Conservation (phyloP, 768 basidiomycete species). For the Glaciozyma antarctica region DNA sequence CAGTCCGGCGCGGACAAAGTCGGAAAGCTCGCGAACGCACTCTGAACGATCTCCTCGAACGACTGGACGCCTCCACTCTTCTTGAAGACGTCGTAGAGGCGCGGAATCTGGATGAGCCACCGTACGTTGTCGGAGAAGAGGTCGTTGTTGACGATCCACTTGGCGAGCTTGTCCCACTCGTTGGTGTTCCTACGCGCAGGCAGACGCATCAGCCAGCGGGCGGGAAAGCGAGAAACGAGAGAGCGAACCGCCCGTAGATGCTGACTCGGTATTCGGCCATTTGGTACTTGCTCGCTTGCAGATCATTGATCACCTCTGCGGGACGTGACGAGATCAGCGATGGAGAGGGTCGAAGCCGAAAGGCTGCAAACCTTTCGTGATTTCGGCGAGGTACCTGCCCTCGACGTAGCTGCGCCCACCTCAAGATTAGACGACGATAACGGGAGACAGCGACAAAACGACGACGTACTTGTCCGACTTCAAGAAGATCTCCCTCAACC, state of each 20-base stretch:
- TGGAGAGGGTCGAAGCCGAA: background rate
- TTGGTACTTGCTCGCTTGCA: constrained; percentile 98
- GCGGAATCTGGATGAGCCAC: constrained; percentile 93
- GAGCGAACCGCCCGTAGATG: constrained; percentile 66
- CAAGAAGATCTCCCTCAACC: constrained; percentile 90
- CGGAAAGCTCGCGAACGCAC: constrained; percentile 46
- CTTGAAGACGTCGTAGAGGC: constrained; percentile 92
- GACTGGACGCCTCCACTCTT: constrained; percentile 68
- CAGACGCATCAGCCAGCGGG: constrained; percentile 28
- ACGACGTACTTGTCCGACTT: constrained; percentile 76
- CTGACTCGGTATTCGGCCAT: constrained; percentile 92
- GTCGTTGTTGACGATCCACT: constrained; percentile 91
- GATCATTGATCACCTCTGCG: constrained; percentile 89
- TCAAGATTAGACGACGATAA: background rate
- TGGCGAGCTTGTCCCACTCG: constrained; percentile 98
- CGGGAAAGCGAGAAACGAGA: constrained; percentile 17
- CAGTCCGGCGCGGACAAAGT: background rate
- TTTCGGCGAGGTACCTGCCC: constrained; percentile 85
- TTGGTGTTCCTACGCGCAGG: constrained; percentile 37
- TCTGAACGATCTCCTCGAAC: constrained; percentile 82
- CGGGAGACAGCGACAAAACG: too few relatives aligned
- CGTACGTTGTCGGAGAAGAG: constrained; percentile 92
- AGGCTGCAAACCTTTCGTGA: constrained; percentile 62
- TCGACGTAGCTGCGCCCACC: constrained; percentile 49
- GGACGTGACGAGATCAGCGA: background rate